Conservation (phyloP, 2,329 filamentous ascomycete genomes). For the Diaporthe batatas region DNA sequence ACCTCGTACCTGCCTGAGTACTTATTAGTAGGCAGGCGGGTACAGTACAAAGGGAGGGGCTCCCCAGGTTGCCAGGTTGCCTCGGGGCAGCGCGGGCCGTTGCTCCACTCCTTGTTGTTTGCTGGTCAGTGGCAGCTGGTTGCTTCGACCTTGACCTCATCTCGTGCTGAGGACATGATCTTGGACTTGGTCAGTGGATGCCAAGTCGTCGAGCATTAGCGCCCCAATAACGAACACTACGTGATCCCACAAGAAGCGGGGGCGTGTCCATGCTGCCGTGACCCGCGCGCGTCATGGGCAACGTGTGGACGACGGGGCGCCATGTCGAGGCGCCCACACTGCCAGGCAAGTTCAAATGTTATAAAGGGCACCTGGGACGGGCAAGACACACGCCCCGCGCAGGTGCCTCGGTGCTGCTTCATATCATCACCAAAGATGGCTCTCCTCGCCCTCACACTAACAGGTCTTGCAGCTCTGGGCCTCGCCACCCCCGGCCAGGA, state of each 20-base stretch:
- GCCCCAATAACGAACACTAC: slow-evolving; percentile 23
- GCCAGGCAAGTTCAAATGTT: neutral
- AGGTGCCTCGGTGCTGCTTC: too few species aligned
- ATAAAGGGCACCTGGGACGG: neutral
- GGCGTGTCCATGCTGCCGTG: neutral
- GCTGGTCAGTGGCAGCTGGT: neutral
- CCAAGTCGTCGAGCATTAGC: slow-evolving; percentile 27
- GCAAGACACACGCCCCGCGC: neutral
- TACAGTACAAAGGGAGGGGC: too few species aligned
- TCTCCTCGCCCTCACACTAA: slow-evolving; percentile 16
- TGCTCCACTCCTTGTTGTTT: neutral
- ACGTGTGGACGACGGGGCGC: neutral
- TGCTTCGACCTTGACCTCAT: slow-evolving; percentile 22
- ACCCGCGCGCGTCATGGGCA: neutral
- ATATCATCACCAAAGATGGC: neutral
- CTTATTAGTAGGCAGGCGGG: too few species aligned
- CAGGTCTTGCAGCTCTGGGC: slow-evolving; percentile 4
- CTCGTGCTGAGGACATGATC: slow-evolving; percentile 19
- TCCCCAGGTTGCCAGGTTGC: too few species aligned
- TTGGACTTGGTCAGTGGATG: slow-evolving; percentile 20
- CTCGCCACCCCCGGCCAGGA: neutral
- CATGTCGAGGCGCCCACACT: neutral
- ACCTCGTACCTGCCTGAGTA: too few species aligned
- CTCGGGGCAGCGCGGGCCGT: slow-evolving; percentile 31
- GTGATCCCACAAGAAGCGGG: slow-evolving; percentile 26